Evolutionary conservation across 345 rosid genomes (phyloP), one percentile per base, ranked within the genome.

Genomic region (Bruguiera parviflora): DNA sequence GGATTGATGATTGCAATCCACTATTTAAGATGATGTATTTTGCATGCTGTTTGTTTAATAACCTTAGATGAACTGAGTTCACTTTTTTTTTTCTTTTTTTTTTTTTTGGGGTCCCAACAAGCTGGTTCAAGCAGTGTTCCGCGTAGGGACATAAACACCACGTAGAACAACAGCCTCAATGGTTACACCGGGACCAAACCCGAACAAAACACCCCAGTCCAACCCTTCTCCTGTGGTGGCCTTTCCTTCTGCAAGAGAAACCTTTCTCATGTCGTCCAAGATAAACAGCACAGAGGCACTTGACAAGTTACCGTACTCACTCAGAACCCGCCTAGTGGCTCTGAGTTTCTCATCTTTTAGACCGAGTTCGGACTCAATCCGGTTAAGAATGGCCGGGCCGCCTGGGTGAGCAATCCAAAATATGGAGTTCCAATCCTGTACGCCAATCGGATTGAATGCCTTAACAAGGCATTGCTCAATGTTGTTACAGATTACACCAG

Each of bases 401-500:
- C 74, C 74, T 2, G 74, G 74, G 10, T 71, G 74, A 27, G 74
- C 69, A 8, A 71, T 56, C 74, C 74, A 71, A 28, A 71, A 71
- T 27, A 71, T 57, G 19, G 74, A 71, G 47, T 71, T 71, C 74
- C 74, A 71, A 13, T 71, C 74, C 0, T 8, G 64, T 5, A 71
- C 64, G 20, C 74, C 69, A 4, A 71, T 63, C 2, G 74, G 74
- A 71, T 43, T 11, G 35, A 71, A 71, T 6, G 74, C 74, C 19
- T 71, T 63, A 4, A 46, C 68, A 39, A 71, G 27, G 46, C 68
- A 55, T 71, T 64, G 64, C 69, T 71, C 74, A 9, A 71, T 71
- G 68, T 71, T 71, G 29, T 63, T 71, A 0, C 68, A 64, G 43
- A 71, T 64, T 10, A 71, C 21, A 2, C 69, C 69, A 22, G 74